A percentile compares a stretch with the other conserved stretches of the same genome.
phyloP scores from a whole-genome alignment of 2,329 filamentous ascomycete species.

The Epichloe coenophiala region DNA sequence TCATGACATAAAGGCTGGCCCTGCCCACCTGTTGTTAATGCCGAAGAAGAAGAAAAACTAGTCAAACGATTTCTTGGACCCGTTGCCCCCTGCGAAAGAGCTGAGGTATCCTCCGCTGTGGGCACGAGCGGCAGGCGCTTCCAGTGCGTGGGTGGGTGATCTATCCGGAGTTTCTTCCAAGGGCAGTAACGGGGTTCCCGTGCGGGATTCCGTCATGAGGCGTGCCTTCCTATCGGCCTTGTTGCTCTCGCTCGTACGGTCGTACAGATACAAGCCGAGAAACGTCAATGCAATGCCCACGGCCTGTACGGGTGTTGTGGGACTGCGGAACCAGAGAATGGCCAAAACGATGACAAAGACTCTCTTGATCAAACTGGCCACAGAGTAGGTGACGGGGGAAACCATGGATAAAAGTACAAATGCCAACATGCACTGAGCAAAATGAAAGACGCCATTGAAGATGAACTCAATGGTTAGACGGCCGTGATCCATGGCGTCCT shows the following conservation, averaged over 20 bases:
- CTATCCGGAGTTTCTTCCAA: conserved; percentile 31
- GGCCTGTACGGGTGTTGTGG: conserved; percentile 71
- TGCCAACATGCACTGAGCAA: conserved; percentile 88
- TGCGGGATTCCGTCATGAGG: conserved; percentile 34
- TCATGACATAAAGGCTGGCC: not conserved
- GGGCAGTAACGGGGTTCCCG: conserved; percentile 47
- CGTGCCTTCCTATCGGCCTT: conserved; percentile 75
- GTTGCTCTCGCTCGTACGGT: conserved; percentile 77
- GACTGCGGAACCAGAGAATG: conserved; percentile 90
- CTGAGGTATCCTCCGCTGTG: conserved; percentile 34
- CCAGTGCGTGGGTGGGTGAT: not conserved
- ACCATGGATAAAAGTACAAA: conserved; percentile 88
- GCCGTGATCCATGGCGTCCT: conserved; percentile 63
- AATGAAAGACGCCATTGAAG: conserved; percentile 96
- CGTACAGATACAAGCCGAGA: conserved; percentile 85
- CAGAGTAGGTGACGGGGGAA: conserved; percentile 92
- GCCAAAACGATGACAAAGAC: conserved; percentile 94
- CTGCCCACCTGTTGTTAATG: not conserved
- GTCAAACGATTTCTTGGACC: conserved; percentile 45
- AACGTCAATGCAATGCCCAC: conserved; percentile 83
- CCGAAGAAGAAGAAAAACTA: conserved; percentile 10
- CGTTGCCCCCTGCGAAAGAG: conserved; percentile 22
- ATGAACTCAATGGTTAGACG: conserved; percentile 71
- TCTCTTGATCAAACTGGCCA: conserved; percentile 89
- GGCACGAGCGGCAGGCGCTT: conserved; percentile 19